Evolutionary conservation across 768 basidiomycete species (phyloP), one percentile per base, ranked within the genome.

Genomic region (Boletus rubescentipes): DNA sequence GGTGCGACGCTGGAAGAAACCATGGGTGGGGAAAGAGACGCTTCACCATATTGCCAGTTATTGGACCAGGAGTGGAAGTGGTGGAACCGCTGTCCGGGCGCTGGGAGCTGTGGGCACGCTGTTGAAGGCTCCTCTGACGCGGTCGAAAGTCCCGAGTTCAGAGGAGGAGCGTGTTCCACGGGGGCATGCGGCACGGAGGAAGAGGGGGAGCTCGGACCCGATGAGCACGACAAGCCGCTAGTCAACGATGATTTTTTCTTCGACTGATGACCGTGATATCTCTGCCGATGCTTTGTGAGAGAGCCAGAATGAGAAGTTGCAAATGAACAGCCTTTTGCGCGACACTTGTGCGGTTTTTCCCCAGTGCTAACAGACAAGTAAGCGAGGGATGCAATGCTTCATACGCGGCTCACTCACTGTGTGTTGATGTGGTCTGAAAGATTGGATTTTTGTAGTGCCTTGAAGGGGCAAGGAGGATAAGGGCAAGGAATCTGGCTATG

Each of bases 381-480:
- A 67, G 58, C 5, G 4, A 21, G 9, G 21, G 2, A 3, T 18
- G n/a, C 20, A 15, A 26, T 20, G 0, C 12, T 15, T 20, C 16
- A 31, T 40, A 20, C 10, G 34, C 45, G 18, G 23, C 2, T 20
- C 16, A 68, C 71, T 54, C 46, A 72, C 71, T 73, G 72, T 3
- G 46, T 62, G 9, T 66, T 67, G 15, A 63, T 15, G 23, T 73
- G 72, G 62, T 67, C 0, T 36, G n/a, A 1, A 73, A 18, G n/a
- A 30, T 71, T 72, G 0, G 65, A 66, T 3, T 41, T 49, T n/a
- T 73, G 72, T 1, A 70, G 58, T 0, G 71, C 53, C 9, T 37
- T 58, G 47, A 61, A 63, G 0, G 15, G 11, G 32, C 72, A 73
- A 5, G 52, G 61, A 0, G 31, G 21, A 29, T 59, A 44, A 5